A percentile compares a stretch with the other conserved stretches of the same genome.
Evolutionary conservation across 345 rosid genomes (phyloP).

Genomic region (Pugionium dolabratum): DNA sequence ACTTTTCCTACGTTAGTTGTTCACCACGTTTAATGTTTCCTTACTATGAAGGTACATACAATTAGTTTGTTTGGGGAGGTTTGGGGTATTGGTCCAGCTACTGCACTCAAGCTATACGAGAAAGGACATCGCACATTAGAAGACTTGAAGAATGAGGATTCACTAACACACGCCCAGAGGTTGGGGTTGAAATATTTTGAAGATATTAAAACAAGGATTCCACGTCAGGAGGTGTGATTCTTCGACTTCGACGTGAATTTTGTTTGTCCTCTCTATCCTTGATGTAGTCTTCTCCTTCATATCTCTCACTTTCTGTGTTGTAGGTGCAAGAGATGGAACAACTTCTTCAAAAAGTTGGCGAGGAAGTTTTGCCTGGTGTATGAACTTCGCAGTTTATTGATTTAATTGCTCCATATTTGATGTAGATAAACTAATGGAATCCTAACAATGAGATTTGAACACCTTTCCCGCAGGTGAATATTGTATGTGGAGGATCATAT

Average conservation of each 20-base stretch:
- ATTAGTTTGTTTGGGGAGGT: slow-evolving; percentile 88
- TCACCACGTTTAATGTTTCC: slow-evolving; percentile 21
- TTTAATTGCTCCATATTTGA: background rate
- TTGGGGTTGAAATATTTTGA: slow-evolving; percentile 91
- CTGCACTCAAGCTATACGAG: slow-evolving; percentile 88
- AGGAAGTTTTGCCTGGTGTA: slow-evolving; percentile 80
- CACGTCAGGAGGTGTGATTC: slow-evolving; percentile 70
- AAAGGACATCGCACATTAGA: slow-evolving; percentile 81
- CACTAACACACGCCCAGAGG: slow-evolving; percentile 78
- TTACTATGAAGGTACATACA: slow-evolving; percentile 63
- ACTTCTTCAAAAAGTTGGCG: slow-evolving; percentile 69
- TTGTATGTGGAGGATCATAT: slow-evolving; percentile 93
- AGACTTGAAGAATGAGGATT: slow-evolving; percentile 72
- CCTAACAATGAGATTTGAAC: slow-evolving; percentile 1
- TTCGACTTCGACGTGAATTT: slow-evolving; percentile 30
- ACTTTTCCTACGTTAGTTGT: background rate
- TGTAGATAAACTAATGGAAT: background rate
- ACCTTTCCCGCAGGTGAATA: slow-evolving; percentile 53
- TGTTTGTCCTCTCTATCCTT: slow-evolving; percentile 8
- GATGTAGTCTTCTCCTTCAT: slow-evolving; percentile 8
- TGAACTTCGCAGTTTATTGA: slow-evolving; percentile 33
- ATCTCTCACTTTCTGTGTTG: slow-evolving; percentile 17
- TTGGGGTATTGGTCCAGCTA: slow-evolving; percentile 98
- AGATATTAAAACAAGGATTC: slow-evolving; percentile 82
- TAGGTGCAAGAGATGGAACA: slow-evolving; percentile 88